Base-by-base conservation (phyloP, 2,329 filamentous ascomycete genomes). In the Lecanicillium sp. region DNA sequence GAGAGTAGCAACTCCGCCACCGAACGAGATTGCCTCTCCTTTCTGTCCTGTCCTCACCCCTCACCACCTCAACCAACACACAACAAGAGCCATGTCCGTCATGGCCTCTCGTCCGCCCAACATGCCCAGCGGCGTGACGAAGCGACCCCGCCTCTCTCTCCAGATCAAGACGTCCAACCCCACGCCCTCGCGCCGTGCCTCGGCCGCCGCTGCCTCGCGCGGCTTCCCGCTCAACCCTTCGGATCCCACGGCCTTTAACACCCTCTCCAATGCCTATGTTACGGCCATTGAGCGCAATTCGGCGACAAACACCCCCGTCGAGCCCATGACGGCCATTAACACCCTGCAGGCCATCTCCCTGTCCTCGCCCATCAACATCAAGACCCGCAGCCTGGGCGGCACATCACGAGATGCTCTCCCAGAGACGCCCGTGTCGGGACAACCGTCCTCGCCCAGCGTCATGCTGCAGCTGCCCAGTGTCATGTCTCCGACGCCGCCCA, bases 241-340 rank as follows among this genome's bases (percentile, higher is more conserved):
- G 50, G 81, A 80, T 26, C 78, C 79, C 3, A 84, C 81, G 1
- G 69, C 78, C 19, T 82, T 83, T 66, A 84, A 84, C 63, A 84
- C 81, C 2, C 71, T 84, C 32, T 81, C 79, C 46, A 84, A 84
- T 63, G 75, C 79, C 51, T 84, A 84, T 57, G 74, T 77, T 21
- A 78, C 76, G 3, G 77, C 79, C 51, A 81, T 84, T 45, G 79
- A 81, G 62, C 74, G 78, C 52, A 12, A 40, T 19, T 32, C 43
- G 10, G 47, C 49, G 11, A 43, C 43, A 11, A 45, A 70, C 35
- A 15, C 12, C n/a, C 26, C 27, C 21, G 60, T 69, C 27, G 70
- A 73, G 30, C 71, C 75, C 7, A 58, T 75, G 40, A 75, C 72
- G 2, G 71, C 75, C 44, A 75, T 77, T 60, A 71, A 72, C 54